Percentiles rank a stretch among this genome's conserved stretches.
Evolutionary conservation across 257 asterid species (phyloP).

Genomic region (Lantana camara): DNA sequence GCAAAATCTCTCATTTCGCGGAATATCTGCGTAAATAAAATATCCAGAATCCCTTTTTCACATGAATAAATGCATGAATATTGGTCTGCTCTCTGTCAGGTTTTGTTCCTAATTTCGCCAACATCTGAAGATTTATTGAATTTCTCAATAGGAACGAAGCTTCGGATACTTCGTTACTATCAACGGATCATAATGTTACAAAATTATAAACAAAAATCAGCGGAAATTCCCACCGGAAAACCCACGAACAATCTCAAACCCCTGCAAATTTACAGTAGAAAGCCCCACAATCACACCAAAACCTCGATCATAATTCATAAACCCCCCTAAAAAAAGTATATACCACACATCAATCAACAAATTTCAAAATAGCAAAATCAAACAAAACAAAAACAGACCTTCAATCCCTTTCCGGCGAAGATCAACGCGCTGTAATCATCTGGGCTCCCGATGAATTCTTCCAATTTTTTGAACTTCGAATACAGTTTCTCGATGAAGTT

Average conservation of each 20-base stretch:
- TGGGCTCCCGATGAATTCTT: neutral
- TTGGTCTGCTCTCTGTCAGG: constrained; percentile 35
- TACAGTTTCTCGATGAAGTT: neutral
- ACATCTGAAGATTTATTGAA: constrained; percentile 35
- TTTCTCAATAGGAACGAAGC: constrained; percentile 34
- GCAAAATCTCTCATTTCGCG: constrained; percentile 23
- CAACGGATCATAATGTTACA: too few relatives aligned
- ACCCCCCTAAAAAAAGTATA: neutral
- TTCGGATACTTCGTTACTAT: constrained; percentile 1
- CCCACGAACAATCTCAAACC: neutral
- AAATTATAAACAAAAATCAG: neutral
- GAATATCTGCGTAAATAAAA: constrained; percentile 15
- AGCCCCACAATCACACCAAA: neutral
- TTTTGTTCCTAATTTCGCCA: constrained; percentile 31
- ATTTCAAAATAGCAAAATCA: neutral
- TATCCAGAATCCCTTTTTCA: constrained; percentile 19
- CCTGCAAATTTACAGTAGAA: constrained; percentile 16
- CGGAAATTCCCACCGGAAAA: neutral
- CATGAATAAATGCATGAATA: constrained; percentile 32
- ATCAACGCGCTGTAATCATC: neutral
- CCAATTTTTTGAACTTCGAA: neutral
- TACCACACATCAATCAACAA: too few relatives aligned
- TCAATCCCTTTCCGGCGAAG: constrained; percentile 13
- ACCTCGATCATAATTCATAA: neutral
- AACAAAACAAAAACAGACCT: neutral